Evolutionary conservation across 345 rosid species (phyloP), one percentile per base, ranked within the genome.

Genomic region (Sonneratia alba): DNA sequence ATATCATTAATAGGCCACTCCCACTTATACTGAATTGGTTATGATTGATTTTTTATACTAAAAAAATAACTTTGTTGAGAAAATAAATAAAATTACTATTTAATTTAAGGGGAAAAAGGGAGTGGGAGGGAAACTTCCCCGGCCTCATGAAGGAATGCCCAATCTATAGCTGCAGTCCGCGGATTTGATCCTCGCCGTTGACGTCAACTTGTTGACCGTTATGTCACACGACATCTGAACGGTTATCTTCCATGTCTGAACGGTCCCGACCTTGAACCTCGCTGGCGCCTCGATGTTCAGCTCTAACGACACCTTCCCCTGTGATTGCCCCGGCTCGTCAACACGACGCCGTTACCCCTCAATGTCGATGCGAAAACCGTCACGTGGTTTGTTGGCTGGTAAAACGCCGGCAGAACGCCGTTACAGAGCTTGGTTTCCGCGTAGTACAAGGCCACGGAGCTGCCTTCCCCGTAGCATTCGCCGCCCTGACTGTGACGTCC

Each of bases 191-290:
- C 76, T 82, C 18, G 94, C 83, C 62, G 76, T 70, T 22, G 86
- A 74, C 80, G 96, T 85, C 71, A 93, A 67, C 59, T 87, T 82
- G 57, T 91, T 87, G 76, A 91, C 94, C 82, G 89, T 86, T 71
- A 93, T 55, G 55, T 87, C 85, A 40, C 98, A 93, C 72, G 75
- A 70, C 67, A 91, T 81, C 15, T 86, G 88, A 16, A 86, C 91
- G 51, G 81, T 80, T 2, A 91, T 74, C 71, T 75, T 76, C 97
- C 97, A 93, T 27, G 94, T 84, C 84, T 82, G 88, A 15, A 88
- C 83, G 11, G 90, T 79, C 47, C 96, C 97, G 18, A 89, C 63
- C 74, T 85, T 87, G 1, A 93, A 68, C 74, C 76, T 88, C 4
- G 89, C 90, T n/a, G 95, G 96, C 0, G 81, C 96, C 75, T 76